A percentile compares a stretch with the other conserved stretches of the same genome.
These are phyloP conservation scores for Pseudocercospora macadamiae DNA, from an alignment of 2,329 filamentous ascomycete species.

Conservation along the genomic window DNA sequence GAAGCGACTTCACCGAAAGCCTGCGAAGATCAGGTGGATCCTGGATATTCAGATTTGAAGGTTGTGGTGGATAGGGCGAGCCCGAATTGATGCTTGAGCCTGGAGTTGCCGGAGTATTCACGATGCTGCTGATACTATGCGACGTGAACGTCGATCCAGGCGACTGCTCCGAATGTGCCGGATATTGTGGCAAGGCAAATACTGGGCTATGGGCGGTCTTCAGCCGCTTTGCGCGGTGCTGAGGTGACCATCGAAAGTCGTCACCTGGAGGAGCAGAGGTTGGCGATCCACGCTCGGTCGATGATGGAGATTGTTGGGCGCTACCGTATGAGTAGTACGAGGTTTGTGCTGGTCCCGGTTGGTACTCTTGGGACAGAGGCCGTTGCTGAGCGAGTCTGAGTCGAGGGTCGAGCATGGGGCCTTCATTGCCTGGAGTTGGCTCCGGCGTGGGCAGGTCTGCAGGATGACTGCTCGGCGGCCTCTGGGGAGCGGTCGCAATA, in stretches of 20 bases:
- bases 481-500: conserved; percentile 28
- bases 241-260: conserved; percentile 38
- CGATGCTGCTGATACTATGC: conserved; percentile 44
- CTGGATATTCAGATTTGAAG: conserved; percentile 24
- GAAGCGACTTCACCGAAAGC: conserved; percentile 67
- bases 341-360: conserved; percentile 1
- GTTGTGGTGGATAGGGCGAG: conserved; percentile 31
- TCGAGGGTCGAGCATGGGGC: conserved; percentile 24
- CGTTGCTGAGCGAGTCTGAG: conserved; percentile 18
- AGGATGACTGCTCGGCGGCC: conserved; percentile 26
- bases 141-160: conserved; percentile 41
- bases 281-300: conserved; percentile 21
- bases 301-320: conserved; percentile 13
- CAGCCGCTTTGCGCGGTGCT: conserved; percentile 42
- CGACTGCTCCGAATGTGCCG: conserved; percentile 39
- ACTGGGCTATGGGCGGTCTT: conserved; percentile 30
- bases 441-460: conserved; percentile 26
- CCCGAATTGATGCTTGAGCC: conserved; percentile 38
- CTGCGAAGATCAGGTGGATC: conserved; percentile 52
- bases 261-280: conserved; percentile 24
- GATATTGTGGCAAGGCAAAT: conserved; percentile 34
- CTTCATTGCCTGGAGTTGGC: conserved; percentile 21
- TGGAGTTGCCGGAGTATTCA: conserved; percentile 50
- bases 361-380: background rate
- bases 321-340: conserved; percentile 2